A percentile compares a stretch with the other conserved stretches of the same genome.
These are phyloP conservation scores for Yamadazyma diospyri DNA, from an alignment of 1,139 yeast genomes.

Conservation along the genomic window DNA sequence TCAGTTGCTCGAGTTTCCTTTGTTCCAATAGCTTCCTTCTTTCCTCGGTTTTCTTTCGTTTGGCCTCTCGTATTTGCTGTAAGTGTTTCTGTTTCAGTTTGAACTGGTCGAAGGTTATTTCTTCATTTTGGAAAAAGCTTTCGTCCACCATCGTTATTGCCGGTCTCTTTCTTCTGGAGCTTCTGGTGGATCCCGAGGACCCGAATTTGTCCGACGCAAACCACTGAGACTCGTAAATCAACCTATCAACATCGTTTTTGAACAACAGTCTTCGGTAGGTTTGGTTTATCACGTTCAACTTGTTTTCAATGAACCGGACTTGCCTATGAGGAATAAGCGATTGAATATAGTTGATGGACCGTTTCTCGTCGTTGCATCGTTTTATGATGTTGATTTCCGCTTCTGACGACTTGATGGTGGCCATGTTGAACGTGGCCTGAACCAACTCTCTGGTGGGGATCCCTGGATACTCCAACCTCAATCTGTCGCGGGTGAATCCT, in stretches of 20 bases:
- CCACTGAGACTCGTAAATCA: constrained; percentile 40
- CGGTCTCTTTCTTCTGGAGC: constrained; percentile 12
- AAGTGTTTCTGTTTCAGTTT: constrained; percentile 4
- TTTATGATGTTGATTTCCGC: constrained; percentile 9
- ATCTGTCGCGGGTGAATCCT: constrained; percentile 9
- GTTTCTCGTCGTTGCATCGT: constrained; percentile 7
- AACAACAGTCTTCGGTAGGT: constrained; percentile 26
- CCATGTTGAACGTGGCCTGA: neutral
- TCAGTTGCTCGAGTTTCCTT: constrained; percentile 12
- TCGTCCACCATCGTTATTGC: constrained; percentile 11
- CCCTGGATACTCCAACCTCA: constrained; percentile 14
- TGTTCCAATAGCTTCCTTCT: constrained; percentile 7
- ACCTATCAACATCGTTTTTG: constrained; percentile 26
- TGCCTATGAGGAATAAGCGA: constrained; percentile 15
- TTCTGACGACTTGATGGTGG: constrained; percentile 3
- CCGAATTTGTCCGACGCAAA: constrained; percentile 20
- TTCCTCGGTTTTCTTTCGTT: constrained; percentile 6
- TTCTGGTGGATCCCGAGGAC: constrained; percentile 8
- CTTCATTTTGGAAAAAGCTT: constrained; percentile 3
- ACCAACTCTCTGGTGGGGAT: constrained; percentile 15
- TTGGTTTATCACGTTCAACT: constrained; percentile 20
- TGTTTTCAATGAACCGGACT: constrained; percentile 13
- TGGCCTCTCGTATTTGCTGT: constrained; percentile 1
- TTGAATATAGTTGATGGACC: constrained; percentile 12
- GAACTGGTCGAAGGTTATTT: constrained; percentile 7